phyloP scores from a whole-genome alignment of 1,284 basidiomycete genomes.

The Microbotryum violaceum region DNA sequence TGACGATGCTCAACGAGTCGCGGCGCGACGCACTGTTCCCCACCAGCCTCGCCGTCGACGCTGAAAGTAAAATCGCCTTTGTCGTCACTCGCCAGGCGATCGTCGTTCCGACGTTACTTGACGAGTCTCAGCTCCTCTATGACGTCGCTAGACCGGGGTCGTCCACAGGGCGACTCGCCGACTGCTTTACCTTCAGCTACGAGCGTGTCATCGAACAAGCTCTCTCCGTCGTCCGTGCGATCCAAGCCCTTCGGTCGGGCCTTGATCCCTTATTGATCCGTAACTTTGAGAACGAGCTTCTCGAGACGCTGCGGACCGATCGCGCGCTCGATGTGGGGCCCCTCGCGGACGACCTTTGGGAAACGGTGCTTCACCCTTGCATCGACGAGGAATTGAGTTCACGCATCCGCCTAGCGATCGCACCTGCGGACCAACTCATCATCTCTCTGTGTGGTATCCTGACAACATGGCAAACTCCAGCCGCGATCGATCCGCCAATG shows the following conservation, averaged over 20 bases:
- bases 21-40: constrained; percentile 59
- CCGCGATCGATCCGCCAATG: background rate
- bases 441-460: too few species aligned
- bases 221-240: constrained; percentile 30
- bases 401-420: background rate
- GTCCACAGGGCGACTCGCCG: background rate
- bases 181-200: background rate
- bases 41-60: constrained; percentile 54
- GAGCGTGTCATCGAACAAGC: background rate
- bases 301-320: constrained; percentile 14
- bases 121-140: constrained; percentile 1
- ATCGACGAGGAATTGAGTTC: constrained; percentile 25
- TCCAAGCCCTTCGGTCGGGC: constrained; percentile 6
- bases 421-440: too few species aligned
- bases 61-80: constrained; percentile 63
- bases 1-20: constrained; percentile 75
- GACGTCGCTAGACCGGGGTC: constrained; percentile 1
- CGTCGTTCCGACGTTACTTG: constrained; percentile 47
- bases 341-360: constrained; percentile 32
- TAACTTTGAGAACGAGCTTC: constrained; percentile 27
- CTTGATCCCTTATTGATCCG: background rate
- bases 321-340: constrained; percentile 24
- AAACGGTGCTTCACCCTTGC: constrained; percentile 36
- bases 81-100: constrained; percentile 62
- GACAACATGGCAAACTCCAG: background rate